Base-by-base conservation (phyloP, 495 filamentous ascomycete genomes). In the Chaetomium fimeti region DNA sequence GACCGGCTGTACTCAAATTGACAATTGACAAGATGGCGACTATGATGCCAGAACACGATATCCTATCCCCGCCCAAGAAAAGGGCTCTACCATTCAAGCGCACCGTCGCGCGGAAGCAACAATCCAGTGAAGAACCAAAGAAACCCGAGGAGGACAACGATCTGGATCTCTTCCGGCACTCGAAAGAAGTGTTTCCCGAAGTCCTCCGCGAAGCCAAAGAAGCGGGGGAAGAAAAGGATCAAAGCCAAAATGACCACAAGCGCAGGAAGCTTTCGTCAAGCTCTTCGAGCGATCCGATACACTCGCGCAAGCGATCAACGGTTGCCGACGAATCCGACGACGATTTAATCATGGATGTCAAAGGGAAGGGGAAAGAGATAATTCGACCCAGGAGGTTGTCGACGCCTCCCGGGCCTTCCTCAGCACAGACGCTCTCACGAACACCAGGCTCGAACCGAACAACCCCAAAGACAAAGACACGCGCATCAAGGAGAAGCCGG, bases 21-120 rank as follows among this genome's bases (percentile, higher is more conserved):
- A 29, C 12, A 18, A 18, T 18, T 18, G 2, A 29, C 12, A 29
- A 28, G 5, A 57, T 42, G 18, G 55, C 27, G 32, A 64, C 61
- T 16, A 72, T 72, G 64, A 40, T 67, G 16, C 16, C 57, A 27
- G 38, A 48, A 29, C 60, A 59, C 0, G 42, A 68, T 28, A 38
- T 61, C 25, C 25, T 52, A 18, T 56, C 53, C 20, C 28, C 65
- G 15, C 58, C 68, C 0, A 74, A 70, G 54, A 90, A 88, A 78
- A 81, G 79, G 58, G 80, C 81, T 1, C 81, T 91, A 36, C 91
- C 91, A 72, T 91, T 87, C 40, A 87, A 85, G 71, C 86, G 88
- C 29, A 80, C 83, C 1, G 87, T 81, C 75, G 78, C 82, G 45
- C 75, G 71, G n/a, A 62, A 61, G 16, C 59, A 60, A 24, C 53